Evolutionary conservation across 1,284 basidiomycete genomes (phyloP).

Genomic region (Ceratobasidium sp.): DNA sequence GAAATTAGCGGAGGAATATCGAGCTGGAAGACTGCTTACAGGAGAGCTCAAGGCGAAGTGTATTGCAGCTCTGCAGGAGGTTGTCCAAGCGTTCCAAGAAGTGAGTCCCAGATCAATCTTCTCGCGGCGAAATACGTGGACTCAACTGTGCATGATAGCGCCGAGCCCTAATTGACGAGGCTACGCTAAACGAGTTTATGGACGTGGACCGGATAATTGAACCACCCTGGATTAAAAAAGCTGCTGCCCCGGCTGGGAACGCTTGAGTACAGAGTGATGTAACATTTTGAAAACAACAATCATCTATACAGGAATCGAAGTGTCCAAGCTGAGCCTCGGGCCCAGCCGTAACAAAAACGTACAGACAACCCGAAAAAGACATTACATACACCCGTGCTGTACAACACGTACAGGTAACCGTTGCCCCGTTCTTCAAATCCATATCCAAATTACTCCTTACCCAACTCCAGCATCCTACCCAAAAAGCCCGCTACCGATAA

Average conservation of each 20-base stretch:
- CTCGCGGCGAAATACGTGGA: neutral
- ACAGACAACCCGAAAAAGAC: slow-evolving; percentile 24
- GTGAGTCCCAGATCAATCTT: slow-evolving; percentile 62
- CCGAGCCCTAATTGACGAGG: slow-evolving; percentile 85
- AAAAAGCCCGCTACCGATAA: slow-evolving; percentile 11
- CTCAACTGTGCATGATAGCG: slow-evolving; percentile 65
- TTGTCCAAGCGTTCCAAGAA: slow-evolving; percentile 92
- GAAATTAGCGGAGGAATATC: slow-evolving; percentile 89
- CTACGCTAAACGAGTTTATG: slow-evolving; percentile 84
- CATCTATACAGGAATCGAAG: slow-evolving; percentile 31
- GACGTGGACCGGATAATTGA: slow-evolving; percentile 84
- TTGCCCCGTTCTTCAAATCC: slow-evolving; percentile 15
- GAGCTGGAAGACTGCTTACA: slow-evolving; percentile 87
- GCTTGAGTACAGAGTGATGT: slow-evolving; percentile 12
- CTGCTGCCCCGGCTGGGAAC: neutral
- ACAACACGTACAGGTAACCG: neutral
- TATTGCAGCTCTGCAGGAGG: slow-evolving; percentile 85
- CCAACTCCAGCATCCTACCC: neutral
- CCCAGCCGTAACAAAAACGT: slow-evolving; percentile 31
- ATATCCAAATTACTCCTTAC: slow-evolving; percentile 27
- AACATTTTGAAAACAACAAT: slow-evolving; percentile 24
- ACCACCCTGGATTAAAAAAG: slow-evolving; percentile 54
- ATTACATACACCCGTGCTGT: slow-evolving; percentile 13
- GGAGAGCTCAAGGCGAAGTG: slow-evolving; percentile 94
- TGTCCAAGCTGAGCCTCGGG: slow-evolving; percentile 35